Evolutionary conservation across 2,329 filamentous ascomycete species (phyloP), one percentile per base, ranked within the genome.

Genomic region (Botryotinia narcissicola): DNA sequence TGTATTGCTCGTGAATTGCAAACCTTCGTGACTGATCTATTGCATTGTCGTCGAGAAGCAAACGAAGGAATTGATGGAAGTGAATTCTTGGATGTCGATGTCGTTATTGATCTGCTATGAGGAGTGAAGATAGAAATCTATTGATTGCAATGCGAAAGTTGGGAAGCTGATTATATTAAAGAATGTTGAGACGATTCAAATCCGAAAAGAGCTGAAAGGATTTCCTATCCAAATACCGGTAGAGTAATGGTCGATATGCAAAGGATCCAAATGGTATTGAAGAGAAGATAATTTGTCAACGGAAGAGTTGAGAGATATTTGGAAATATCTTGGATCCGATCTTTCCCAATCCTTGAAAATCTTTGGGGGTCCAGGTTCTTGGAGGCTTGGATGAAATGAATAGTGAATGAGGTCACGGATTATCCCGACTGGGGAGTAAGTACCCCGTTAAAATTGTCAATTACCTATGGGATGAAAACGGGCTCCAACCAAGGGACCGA

Each of bases 1-100:
- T 46, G 66, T 67, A 42, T 67, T 72, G 46, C 61, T 72, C 70
- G 70, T 67, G n/a, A 37, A 72, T 54, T 75, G 71, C 48, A 63
- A 44, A 69, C n/a, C 63, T 46, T 71, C 57, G 68, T 48, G 42
- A 25, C 48, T 8, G 44, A 37, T 70, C 71, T 70, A 73, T 73
- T 73, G 71, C 71, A 73, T 73, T 70, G 57, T 70, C 35, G n/a
- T 62, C 20, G 40, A 35, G 46, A 37, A 73, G 59, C 62, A 70
- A 73, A 44, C 22, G 51, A 42, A 44, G 51, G 46, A 57, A 60
- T 42, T 16, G 61, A 46, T 40, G 62, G 12, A 64, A 44, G 18
- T 44, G 8, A n/a, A 22, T 8, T 57, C 22, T 48, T 22, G 25
- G 32, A 29, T 48, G 44, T 66, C 44, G 63, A 40, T 46, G 40